These are phyloP conservation scores for Trypanosoma grayi DNA, from an alignment of 208 protist species.

Conservation along the genomic window DNA sequence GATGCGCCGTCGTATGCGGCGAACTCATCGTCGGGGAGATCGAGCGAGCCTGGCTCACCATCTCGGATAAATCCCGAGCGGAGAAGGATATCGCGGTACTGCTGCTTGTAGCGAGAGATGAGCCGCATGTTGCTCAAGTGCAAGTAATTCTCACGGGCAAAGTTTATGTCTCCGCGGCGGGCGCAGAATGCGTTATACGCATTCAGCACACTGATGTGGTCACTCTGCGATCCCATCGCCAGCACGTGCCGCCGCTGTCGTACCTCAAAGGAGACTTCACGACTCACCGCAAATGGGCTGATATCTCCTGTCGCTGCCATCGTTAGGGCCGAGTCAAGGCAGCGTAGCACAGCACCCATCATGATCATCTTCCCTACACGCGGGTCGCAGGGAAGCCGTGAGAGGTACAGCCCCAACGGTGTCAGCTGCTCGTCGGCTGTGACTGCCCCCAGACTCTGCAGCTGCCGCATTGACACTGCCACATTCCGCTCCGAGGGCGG, in stretches of 20 bases:
- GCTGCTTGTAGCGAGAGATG: constrained; percentile 84
- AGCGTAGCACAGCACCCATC: constrained; percentile 89
- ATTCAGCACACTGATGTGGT: constrained; percentile 83
- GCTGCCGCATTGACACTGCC: constrained; percentile 48
- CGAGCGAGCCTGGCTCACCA: constrained; percentile 8
- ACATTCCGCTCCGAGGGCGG: constrained; percentile 62
- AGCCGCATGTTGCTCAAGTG: constrained; percentile 47
- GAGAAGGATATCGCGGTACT: constrained; percentile 77
- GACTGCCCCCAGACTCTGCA: constrained; percentile 67
- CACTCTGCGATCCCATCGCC: constrained; percentile 64
- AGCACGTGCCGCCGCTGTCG: constrained; percentile 54
- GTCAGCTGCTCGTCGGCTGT: constrained; percentile 59
- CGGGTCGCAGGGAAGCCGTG: constrained; percentile 85
- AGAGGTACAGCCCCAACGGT: constrained; percentile 81
- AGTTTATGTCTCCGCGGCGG: constrained; percentile 30
- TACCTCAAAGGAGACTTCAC: constrained; percentile 40
- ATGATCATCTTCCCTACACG: constrained; percentile 94
- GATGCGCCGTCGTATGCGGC: constrained; percentile 10
- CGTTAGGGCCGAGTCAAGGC: constrained; percentile 93
- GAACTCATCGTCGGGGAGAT: constrained; percentile 10
- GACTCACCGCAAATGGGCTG: constrained; percentile 58
- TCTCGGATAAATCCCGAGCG: constrained; percentile 50
- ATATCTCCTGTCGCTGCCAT: constrained; percentile 89
- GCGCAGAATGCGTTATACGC: constrained; percentile 81
- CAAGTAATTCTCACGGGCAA: constrained; percentile 60